A percentile compares a stretch with the other conserved stretches of the same genome.
These are phyloP conservation scores for Penicillium sp. DNA, from an alignment of 2,329 filamentous ascomycete species.

Conservation along the genomic window DNA sequence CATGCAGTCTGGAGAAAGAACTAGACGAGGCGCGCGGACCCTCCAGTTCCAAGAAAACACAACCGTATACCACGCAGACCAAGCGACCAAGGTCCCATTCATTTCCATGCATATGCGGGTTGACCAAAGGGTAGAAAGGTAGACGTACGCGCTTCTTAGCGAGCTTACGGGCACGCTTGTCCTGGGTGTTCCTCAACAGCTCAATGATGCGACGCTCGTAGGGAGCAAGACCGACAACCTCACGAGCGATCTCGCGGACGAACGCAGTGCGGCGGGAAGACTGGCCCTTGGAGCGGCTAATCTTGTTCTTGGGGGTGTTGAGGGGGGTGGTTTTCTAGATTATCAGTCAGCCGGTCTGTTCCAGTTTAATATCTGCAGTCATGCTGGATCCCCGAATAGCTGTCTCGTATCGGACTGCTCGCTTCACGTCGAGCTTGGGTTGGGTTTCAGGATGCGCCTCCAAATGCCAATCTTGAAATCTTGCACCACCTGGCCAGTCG, in stretches of 20 bases:
- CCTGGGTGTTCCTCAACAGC: constrained; percentile 97
- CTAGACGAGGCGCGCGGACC: no score
- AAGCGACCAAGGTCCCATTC: neutral
- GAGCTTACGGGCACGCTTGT: constrained; percentile 98
- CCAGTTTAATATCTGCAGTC: neutral
- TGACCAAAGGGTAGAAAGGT: neutral
- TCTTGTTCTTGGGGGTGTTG: constrained; percentile 65
- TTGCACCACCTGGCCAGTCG: no score
- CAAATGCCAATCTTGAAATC: neutral
- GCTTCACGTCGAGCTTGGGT: no score
- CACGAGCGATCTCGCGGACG: constrained; percentile 95
- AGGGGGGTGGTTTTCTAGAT: constrained; percentile 74
- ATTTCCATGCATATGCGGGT: neutral
- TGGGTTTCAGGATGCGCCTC: neutral
- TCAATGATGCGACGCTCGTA: constrained; percentile 99
- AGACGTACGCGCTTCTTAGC: constrained; percentile 92
- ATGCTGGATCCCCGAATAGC: no score
- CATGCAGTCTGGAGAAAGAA: no score
- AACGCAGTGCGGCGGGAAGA: constrained; percentile 95
- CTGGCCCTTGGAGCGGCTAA: constrained; percentile 87
- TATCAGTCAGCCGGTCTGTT: constrained; percentile 39
- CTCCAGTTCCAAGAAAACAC: no score
- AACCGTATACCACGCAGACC: neutral
- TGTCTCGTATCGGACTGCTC: no score
- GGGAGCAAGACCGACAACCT: constrained; percentile 89